Base-by-base conservation (phyloP, 495 filamentous ascomycete genomes). In the Penicillium egyptiacum region DNA sequence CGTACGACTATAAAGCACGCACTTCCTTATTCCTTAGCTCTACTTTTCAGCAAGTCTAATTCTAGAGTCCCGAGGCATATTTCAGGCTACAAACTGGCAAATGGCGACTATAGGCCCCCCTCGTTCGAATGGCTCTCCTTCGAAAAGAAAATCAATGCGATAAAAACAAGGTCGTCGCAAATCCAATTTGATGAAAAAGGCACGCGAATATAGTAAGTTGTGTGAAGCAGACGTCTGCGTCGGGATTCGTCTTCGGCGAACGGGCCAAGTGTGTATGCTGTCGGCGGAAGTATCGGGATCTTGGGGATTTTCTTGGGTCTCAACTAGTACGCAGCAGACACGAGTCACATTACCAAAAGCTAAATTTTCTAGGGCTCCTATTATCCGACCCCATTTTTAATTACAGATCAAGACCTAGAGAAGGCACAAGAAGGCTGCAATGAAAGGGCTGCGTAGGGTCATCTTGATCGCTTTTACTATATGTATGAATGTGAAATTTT, bases 221-320 rank as follows among this genome's bases (percentile, higher is more conserved):
- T 49, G 46, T 35, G 30, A 49, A 49, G 46, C 37, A 48, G 51
- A 42, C 35, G 53, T 52, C 60, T 54, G 41, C 37, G 30, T 57
- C 17, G 26, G 40, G 49, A 30, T 30, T 30, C 28, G 28, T 8
- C 28, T 30, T 30, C 25, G 28, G 28, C 7, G 10, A 30, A 30
- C 28, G 25, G 25, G 25, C 7, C 25, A 26, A 26, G 25, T 26
- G 25, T 26, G 6, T 26, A 26, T 26, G 5, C 0, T 26, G 25
- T 26, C 25, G 25, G 25, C 25, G 25, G 25, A 26, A 6, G 25
- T 26, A 5, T 26, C 25, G 1, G 25, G 25, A 7, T 26, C 7
- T 26, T 26, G 25, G 25, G 25, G 25, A 26, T 26, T 26, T 26
- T 7, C 25, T 26, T 26, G 25, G 25, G 25, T 26, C 5, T 6